Evolutionary conservation across 2,329 filamentous ascomycete genomes (phyloP), one percentile per base, ranked within the genome.

Genomic region (Cladosporium sp.): DNA sequence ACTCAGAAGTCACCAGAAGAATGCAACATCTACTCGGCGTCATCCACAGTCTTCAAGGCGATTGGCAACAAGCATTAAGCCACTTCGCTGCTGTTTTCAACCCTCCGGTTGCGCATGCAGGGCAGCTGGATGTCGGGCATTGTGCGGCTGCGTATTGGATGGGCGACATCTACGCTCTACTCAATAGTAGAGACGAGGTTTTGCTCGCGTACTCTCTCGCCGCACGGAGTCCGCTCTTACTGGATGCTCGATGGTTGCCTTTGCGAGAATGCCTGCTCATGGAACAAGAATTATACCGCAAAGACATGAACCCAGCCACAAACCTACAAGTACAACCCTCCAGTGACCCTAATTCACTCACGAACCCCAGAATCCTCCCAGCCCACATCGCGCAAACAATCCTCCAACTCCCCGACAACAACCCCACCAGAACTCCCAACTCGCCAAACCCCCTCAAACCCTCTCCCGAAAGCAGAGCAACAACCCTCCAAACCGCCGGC

Each of bases 81-180:
- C 47, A 53, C 11, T 61, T 62, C 43, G 27, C 56, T 12, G 40
- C 52, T 3, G 56, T 57, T 1, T 46, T 61, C 12, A 29, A 51
- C 2, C 39, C 19, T 18, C 55, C 56, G 3, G 50, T 62, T 8
- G 30, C 18, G n/a, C 43, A 51, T 11, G n/a, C 48, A 9, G 13
- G n/a, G 7, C 38, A 56, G 5, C 43, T 61, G 8, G 57, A 62
- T 32, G 53, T 48, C 25, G 59, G 57, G 13, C 59, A 61, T 39
- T 59, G 57, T 32, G 57, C 57, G 11, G 58, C 59, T 11, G 59
- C 59, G 11, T 59, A 58, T 32, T 61, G 59, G 59, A 52, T 61
- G 15, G 59, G 54, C 7, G 59, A 62, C 43, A 38, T 54, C 15
- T 62, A 58, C 38, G 46, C 52, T 19, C 51, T 59, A 36, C 50